Percentiles rank a stretch among this genome's conserved stretches.
phyloP scores from a whole-genome alignment of 352 stramenopile species.

The Pythium pyrilobum region DNA sequence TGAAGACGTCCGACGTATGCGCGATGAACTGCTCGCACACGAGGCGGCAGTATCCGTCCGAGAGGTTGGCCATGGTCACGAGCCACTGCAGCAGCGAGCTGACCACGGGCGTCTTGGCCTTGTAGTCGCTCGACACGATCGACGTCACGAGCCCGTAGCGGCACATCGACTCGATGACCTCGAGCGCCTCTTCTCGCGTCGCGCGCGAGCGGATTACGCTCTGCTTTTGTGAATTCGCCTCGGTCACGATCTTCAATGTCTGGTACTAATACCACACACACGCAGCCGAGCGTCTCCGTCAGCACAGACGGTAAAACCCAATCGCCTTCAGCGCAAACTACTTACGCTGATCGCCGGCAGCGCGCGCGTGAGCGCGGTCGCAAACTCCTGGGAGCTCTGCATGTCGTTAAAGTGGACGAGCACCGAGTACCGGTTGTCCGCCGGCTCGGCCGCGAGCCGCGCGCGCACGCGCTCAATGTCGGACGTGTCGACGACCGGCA shows the following conservation, averaged over 20 bases:
- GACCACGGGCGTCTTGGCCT: constrained; percentile 53
- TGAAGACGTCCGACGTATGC: constrained; percentile 7
- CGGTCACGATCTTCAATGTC: constrained; percentile 74
- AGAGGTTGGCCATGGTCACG: constrained; percentile 71
- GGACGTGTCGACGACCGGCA: constrained; percentile 41
- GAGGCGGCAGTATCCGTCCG: constrained; percentile 72
- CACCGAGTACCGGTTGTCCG: constrained; percentile 65
- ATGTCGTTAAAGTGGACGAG: constrained; percentile 93
- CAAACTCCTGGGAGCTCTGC: constrained; percentile 84
- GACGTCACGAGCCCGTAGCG: constrained; percentile 74
- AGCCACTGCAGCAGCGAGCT: constrained; percentile 78
- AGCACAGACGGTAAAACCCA: neutral
- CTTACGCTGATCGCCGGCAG: constrained; percentile 63
- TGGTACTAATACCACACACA: constrained; percentile 42
- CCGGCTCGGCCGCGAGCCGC: constrained; percentile 13
- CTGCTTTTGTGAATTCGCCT: constrained; percentile 73
- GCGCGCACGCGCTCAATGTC: constrained; percentile 47
- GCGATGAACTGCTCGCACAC: constrained; percentile 70
- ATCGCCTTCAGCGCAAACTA: neutral
- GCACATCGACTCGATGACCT: constrained; percentile 61
- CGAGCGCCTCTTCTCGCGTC: constrained; percentile 60
- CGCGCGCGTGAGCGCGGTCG: constrained; percentile 58
- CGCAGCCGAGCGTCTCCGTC: neutral
- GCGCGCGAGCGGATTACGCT: constrained; percentile 61
- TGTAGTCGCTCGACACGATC: constrained; percentile 76